Evolutionary conservation across 2,329 filamentous ascomycete species (phyloP).

Genomic region (Piedraia hortae): DNA sequence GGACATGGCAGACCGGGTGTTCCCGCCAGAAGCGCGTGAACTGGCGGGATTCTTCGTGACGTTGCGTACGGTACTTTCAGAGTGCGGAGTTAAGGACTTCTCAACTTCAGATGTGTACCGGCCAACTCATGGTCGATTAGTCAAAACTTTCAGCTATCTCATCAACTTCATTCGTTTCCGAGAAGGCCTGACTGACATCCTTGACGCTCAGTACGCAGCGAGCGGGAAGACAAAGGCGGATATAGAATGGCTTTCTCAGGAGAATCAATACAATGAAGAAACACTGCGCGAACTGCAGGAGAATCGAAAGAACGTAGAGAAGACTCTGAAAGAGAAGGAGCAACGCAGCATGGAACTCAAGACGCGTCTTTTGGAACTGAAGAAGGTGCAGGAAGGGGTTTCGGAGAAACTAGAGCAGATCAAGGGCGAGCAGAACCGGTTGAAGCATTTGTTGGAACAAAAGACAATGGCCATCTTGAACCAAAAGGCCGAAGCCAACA

Average conservation of each 20-base stretch:
- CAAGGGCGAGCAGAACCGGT: constrained; percentile 49
- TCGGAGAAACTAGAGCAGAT: constrained; percentile 58
- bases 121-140: constrained; percentile 66
- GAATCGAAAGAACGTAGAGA: constrained; percentile 56
- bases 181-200: constrained; percentile 66
- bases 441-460: constrained; percentile 45
- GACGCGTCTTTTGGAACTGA: constrained; percentile 50
- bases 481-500: constrained; percentile 60
- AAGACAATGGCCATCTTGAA: constrained; percentile 42
- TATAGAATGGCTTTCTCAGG: constrained; percentile 60
- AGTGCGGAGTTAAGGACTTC: constrained; percentile 81
- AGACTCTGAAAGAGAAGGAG: constrained; percentile 58
- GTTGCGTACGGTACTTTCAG: constrained; percentile 48
- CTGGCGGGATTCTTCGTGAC: constrained; percentile 88
- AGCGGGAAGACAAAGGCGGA: constrained; percentile 60
- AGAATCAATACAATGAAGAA: constrained; percentile 67
- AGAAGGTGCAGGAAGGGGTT: constrained; percentile 57
- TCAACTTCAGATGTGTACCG: constrained; percentile 77
- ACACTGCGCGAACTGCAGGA: constrained; percentile 55
- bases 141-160: constrained; percentile 89
- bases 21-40: constrained; percentile 70
- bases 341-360: constrained; percentile 70
- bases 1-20: constrained; percentile 45
- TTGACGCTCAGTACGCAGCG: constrained; percentile 84
- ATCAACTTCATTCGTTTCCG: constrained; percentile 98